Conservation (phyloP, 2,329 filamentous ascomycete genomes). For the Xenoacremonium recifei region DNA sequence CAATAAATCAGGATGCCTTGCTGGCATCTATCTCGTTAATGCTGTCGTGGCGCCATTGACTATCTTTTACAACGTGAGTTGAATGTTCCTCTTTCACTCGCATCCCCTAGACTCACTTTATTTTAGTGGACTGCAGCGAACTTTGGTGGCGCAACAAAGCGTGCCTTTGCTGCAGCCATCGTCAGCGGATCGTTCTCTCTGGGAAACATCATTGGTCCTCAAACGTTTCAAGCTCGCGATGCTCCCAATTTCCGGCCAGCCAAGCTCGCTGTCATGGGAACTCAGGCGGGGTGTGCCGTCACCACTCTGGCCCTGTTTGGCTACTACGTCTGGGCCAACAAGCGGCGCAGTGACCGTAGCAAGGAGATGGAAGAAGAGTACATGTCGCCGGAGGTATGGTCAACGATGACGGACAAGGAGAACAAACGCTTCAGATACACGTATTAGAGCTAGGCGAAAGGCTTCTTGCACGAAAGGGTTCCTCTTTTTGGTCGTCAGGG, state of each 20-base stretch:
- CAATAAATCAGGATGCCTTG: slow-evolving; percentile 46
- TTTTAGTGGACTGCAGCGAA: slow-evolving; percentile 48
- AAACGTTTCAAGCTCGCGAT: slow-evolving; percentile 53
- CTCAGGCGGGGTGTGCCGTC: slow-evolving; percentile 42
- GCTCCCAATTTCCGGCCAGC: slow-evolving; percentile 52
- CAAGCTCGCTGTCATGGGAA: slow-evolving; percentile 54
- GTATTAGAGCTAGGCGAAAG: too few relatives aligned
- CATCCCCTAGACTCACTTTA: too few relatives aligned
- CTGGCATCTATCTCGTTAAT: slow-evolving; percentile 51
- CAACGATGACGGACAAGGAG: slow-evolving; percentile 54
- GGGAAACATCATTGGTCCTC: slow-evolving; percentile 56
- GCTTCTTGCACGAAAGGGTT: too few relatives aligned
- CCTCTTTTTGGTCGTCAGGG: too few relatives aligned
- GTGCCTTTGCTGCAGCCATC: slow-evolving; percentile 47
- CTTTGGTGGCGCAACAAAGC: slow-evolving; percentile 51
- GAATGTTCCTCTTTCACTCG: too few relatives aligned
- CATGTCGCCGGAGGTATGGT: slow-evolving; percentile 43
- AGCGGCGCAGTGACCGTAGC: slow-evolving; percentile 30
- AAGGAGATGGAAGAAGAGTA: slow-evolving; percentile 39
- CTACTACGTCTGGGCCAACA: slow-evolving; percentile 52
- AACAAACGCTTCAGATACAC: slow-evolving; percentile 57
- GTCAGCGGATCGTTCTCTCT: slow-evolving; percentile 50
- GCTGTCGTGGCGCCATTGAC: slow-evolving; percentile 45
- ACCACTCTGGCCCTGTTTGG: slow-evolving; percentile 43
- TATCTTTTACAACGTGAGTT: slow-evolving; percentile 44